Percentiles rank a stretch among this genome's conserved stretches.
Evolutionary conservation across 2,329 filamentous ascomycete genomes (phyloP).

Genomic region (Chaetomiaceae sp.): DNA sequence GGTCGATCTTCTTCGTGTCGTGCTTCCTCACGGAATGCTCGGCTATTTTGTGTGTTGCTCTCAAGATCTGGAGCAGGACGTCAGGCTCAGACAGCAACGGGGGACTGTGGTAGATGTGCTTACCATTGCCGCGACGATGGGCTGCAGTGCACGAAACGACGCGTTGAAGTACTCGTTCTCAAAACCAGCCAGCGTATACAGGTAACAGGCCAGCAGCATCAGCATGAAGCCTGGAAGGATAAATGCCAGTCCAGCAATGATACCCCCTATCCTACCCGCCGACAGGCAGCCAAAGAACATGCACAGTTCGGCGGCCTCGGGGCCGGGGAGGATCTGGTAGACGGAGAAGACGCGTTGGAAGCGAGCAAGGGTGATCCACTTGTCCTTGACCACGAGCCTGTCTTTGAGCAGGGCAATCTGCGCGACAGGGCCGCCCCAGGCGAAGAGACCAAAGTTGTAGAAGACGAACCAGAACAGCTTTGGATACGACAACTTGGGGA

Average conservation of each 20-base stretch:
- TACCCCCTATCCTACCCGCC: conserved; percentile 31
- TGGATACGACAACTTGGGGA: conserved; percentile 29
- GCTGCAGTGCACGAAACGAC: conserved; percentile 31
- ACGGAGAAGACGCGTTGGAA: conserved; percentile 35
- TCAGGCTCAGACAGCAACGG: background rate
- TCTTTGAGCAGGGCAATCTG: conserved; percentile 35
- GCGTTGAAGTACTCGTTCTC: conserved; percentile 32
- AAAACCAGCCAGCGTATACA: conserved; percentile 30
- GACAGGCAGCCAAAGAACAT: conserved; percentile 36
- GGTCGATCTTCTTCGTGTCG: conserved; percentile 26
- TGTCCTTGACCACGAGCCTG: conserved; percentile 32
- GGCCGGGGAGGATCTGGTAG: conserved; percentile 35
- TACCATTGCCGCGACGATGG: conserved; percentile 32
- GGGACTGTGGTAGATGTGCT: background rate
- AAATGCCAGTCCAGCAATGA: conserved; percentile 31
- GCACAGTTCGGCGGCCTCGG: conserved; percentile 33
- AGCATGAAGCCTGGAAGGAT: conserved; percentile 31
- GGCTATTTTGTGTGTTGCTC: conserved; percentile 30
- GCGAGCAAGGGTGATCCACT: conserved; percentile 33
- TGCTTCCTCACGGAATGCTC: conserved; percentile 29
- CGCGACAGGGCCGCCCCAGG: conserved; percentile 33
- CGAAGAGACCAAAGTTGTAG: conserved; percentile 34
- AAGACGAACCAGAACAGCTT: conserved; percentile 36
- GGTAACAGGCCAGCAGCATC: conserved; percentile 31
- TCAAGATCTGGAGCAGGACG: conserved; percentile 24